Base-by-base conservation (phyloP, 345 rosid species). In the Laguncularia racemosa region DNA sequence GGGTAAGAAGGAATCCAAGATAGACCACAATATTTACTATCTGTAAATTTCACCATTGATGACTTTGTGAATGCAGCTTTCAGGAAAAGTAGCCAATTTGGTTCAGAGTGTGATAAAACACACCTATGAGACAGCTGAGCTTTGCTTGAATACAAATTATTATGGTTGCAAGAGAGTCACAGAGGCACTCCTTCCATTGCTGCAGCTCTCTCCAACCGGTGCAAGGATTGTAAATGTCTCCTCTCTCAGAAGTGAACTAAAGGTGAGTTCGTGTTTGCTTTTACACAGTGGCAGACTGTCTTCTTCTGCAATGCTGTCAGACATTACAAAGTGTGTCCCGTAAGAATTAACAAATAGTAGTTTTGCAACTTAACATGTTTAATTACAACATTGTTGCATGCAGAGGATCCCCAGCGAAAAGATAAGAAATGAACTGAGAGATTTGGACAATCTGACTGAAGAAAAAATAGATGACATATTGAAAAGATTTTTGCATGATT, bases 171-270 rank as follows among this genome's bases (percentile, higher is more conserved):
- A 67, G 56, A 73, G 67, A 11, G 60, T 76, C 16, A 69, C 74
- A 7, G 69, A 77, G 67, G 70, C 78, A 6, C 77, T 79, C 33
- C 75, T 82, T 51, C 76, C 79, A 14, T 74, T 82, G 43, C 71
- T 76, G 13, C 72, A 70, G 70, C 74, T 74, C 23, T 78, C 84
- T 43, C 6, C 58, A 54, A 62, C 71, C 13, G 81, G 84, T 26
- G 84, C 87, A 53, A 63, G 81, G 52, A 66, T 81, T 12, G 84
- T 81, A 33, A 76, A 78, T 50, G 59, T 78, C 48, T 78, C 84
- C 43, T 81, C 87, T 43, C 67, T 76, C 15, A 55, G 78, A 61
- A 67, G 81, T 38, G 83, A 78, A 71, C 66, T 81, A 49, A 57
- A 53, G 62, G 83, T 77, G 56, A 64, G 69, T 10, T 33, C 40